Base-by-base conservation (phyloP, 495 filamentous ascomycete species). In the Cercophora samala region DNA sequence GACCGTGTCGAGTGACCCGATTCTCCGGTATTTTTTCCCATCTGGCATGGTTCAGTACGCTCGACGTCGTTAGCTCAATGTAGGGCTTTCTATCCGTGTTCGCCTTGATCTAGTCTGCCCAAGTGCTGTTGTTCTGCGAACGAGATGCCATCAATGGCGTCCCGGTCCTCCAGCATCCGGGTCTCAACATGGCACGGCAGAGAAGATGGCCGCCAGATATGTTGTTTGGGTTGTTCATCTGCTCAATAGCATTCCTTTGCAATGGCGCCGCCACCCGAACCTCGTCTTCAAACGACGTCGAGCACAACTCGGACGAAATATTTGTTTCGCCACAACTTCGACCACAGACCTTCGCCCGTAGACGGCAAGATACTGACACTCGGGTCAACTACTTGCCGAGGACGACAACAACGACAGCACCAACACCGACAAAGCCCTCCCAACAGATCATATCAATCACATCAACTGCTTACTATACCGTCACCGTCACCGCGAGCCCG, bases 111-210 rank as follows among this genome's bases (percentile, higher is more conserved):
- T 37, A 37, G 58, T 60, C 26, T 29, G 19, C 24, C 59, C 59
- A 61, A 61, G 25, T 19, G 25, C 29, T 56, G 1, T 15, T 60
- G 24, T 24, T 62, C 24, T 37, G 60, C 60, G 60, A 62, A 18
- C 18, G 60, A 62, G 25, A 37, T 62, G 60, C 60, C 61, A 9
- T 55, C 62, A 23, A 64, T 55, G 62, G 62, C 46, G 62, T 64
- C 51, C 51, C 61, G 51, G 46, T 64, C 52, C 18, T 37, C 56
- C n/a, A 64, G 24, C 46, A 53, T 64, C 52, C 18, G 24, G 46
- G 52, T 22, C 54, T 19, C 21, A 64, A 18, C 24, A 64, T 64
- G 62, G 52, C 62, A 64, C 21, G 26, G 15, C 17, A 32, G 26
- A 26, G 22, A 55, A 55, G 21, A 54, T 51, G 62, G 46, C 46